These are phyloP conservation scores for Kingdonia uniflora DNA, from an alignment of 164 flowering plant species.

Conservation along the genomic window DNA sequence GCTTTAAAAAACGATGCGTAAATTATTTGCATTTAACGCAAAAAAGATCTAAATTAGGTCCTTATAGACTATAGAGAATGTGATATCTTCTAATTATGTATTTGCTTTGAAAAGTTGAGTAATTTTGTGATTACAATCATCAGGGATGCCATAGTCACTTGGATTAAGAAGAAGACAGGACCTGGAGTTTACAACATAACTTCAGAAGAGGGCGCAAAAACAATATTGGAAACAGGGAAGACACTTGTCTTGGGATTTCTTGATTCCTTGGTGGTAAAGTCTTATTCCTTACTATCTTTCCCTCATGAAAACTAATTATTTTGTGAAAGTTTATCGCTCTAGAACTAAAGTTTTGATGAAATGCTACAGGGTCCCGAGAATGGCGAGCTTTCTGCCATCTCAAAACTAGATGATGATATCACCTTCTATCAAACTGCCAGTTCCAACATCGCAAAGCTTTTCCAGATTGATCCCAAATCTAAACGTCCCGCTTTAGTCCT, in stretches of 20 bases:
- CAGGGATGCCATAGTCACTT: not conserved
- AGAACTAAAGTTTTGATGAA: not conserved
- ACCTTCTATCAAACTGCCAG: slow-evolving; percentile 76
- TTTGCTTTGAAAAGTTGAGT: too few relatives aligned
- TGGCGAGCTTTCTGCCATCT: slow-evolving; percentile 75
- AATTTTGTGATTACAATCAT: too few relatives aligned
- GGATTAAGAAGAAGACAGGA: not conserved
- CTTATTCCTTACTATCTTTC: not conserved
- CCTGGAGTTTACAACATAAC: not conserved
- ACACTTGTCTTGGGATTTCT: not conserved
- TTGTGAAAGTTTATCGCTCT: not conserved
- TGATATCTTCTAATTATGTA: too few relatives aligned
- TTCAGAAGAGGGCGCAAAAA: not conserved
- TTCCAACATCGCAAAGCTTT: slow-evolving; percentile 77
- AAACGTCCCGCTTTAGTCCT: slow-evolving; percentile 78
- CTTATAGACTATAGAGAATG: too few relatives aligned
- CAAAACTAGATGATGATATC: slow-evolving; percentile 80
- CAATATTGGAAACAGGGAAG: not conserved
- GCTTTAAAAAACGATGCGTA: too few relatives aligned
- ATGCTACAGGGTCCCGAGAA: slow-evolving; percentile 63
- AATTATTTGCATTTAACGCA: too few relatives aligned
- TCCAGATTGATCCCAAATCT: slow-evolving; percentile 51
- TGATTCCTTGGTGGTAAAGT: not conserved
- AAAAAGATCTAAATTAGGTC: too few relatives aligned
- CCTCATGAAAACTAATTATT: not conserved